Percentiles rank a stretch among this genome's conserved stretches.
phyloP scores from a whole-genome alignment of 192 early-diverging fungal genomes.

The Spinellus fusiger region DNA sequence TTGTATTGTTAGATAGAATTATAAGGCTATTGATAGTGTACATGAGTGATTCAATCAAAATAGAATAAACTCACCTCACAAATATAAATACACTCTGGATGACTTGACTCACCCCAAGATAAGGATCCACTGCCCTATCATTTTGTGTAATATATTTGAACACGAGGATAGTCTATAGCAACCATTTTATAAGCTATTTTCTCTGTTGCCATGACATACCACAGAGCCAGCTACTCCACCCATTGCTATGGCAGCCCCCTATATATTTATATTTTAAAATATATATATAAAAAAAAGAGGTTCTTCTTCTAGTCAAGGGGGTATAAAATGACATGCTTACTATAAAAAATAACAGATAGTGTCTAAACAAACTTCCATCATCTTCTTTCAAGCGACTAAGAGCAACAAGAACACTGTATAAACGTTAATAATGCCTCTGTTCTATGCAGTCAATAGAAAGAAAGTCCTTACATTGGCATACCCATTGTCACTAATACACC shows the following conservation, averaged over 20 bases:
- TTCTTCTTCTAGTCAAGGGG: too few species aligned
- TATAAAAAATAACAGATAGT: too few species aligned
- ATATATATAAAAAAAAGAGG: neutral
- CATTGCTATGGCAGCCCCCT: constrained; percentile 8
- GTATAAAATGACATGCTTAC: too few species aligned
- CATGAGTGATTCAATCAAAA: too few species aligned
- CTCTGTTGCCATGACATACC: neutral
- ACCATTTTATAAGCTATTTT: neutral
- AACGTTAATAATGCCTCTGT: too few species aligned
- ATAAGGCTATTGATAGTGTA: too few species aligned
- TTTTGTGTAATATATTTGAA: constrained; percentile 10
- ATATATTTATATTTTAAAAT: neutral
- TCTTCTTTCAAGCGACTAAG: too few species aligned
- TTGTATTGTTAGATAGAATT: too few species aligned
- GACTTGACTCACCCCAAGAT: constrained; percentile 5
- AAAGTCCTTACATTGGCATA: constrained; percentile 13
- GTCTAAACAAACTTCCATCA: too few species aligned
- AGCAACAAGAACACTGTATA: too few species aligned
- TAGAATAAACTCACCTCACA: constrained; percentile 10
- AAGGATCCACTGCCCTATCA: neutral
- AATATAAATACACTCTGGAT: constrained; percentile 9
- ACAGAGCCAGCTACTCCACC: constrained; percentile 9
- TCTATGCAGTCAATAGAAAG: too few species aligned
- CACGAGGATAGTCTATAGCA: neutral
- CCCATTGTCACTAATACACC: constrained; percentile 15